Evolutionary conservation across 1,139 yeast genomes (phyloP).

Genomic region (Debaryomyces robertsiae): DNA sequence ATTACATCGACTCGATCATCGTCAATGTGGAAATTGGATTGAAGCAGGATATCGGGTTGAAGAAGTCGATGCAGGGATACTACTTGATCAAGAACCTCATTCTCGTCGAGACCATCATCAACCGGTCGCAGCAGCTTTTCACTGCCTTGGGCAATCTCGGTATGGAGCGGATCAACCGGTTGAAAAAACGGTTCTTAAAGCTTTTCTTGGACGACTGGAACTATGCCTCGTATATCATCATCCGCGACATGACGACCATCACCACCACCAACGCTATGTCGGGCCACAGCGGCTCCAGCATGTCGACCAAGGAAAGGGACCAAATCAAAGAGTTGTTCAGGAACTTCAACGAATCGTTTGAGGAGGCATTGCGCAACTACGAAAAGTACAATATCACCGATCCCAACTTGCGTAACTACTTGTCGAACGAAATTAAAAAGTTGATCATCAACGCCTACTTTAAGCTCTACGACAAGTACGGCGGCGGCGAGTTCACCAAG

Average conservation of each 20-base stretch:
- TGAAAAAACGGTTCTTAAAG: conserved; percentile 75
- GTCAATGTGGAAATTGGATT: conserved; percentile 60
- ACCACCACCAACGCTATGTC: conserved; percentile 34
- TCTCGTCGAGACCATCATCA: conserved; percentile 72
- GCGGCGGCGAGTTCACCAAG: conserved; percentile 70
- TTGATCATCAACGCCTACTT: conserved; percentile 82
- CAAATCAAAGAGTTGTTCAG: conserved; percentile 83
- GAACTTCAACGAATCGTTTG: conserved; percentile 81
- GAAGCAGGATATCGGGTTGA: conserved; percentile 36
- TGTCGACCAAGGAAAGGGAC: conserved; percentile 74
- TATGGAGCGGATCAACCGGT: conserved; percentile 61
- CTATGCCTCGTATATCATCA: conserved; percentile 69
- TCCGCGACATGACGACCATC: conserved; percentile 68
- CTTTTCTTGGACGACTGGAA: conserved; percentile 85
- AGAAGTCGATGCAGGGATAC: conserved; percentile 65
- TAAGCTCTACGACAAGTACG: conserved; percentile 77
- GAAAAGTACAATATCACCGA: conserved; percentile 69
- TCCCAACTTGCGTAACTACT: conserved; percentile 57
- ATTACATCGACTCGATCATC: conserved; percentile 72
- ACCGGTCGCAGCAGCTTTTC: conserved; percentile 56
- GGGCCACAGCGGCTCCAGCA: conserved; percentile 19
- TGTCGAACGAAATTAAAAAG: conserved; percentile 66
- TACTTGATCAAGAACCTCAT: conserved; percentile 72
- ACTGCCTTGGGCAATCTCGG: conserved; percentile 67
- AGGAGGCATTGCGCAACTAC: conserved; percentile 66